Evolutionary conservation across 2,329 filamentous ascomycete genomes (phyloP).

Genomic region (Coniella lustricola): DNA sequence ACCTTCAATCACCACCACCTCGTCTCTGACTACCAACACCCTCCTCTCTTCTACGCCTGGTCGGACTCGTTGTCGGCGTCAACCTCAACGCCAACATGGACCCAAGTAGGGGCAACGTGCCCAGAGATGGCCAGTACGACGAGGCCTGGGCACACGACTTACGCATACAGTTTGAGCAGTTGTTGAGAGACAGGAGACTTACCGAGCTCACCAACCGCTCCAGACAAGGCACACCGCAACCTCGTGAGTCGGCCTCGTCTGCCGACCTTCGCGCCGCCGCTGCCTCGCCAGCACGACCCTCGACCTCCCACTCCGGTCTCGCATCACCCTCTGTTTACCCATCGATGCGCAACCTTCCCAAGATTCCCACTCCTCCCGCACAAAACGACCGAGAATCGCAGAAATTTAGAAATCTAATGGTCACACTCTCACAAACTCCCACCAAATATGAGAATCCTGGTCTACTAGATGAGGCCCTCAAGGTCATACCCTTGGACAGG

Average conservation of each 20-base stretch:
- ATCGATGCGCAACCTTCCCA: slow-evolving; percentile 43
- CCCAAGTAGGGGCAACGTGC: slow-evolving; percentile 18
- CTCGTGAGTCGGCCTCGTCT: slow-evolving; percentile 42
- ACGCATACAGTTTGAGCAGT: slow-evolving; percentile 75
- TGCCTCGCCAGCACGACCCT: slow-evolving; percentile 36
- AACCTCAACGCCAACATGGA: slow-evolving; percentile 24
- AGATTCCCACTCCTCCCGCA: slow-evolving; percentile 65
- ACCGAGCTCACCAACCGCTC: slow-evolving; percentile 68
- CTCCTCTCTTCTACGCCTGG: not conserved
- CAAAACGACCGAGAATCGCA: slow-evolving; percentile 57
- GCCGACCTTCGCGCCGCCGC: slow-evolving; percentile 37
- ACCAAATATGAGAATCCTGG: slow-evolving; percentile 96
- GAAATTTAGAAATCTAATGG: slow-evolving; percentile 74
- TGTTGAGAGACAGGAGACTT: slow-evolving; percentile 80
- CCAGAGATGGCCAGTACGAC: slow-evolving; percentile 42
- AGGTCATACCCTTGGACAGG: slow-evolving; percentile 77
- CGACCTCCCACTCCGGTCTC: slow-evolving; percentile 36
- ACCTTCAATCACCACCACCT: slow-evolving; percentile 1
- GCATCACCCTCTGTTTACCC: slow-evolving; percentile 38
- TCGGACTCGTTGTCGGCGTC: not conserved
- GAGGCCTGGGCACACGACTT: slow-evolving; percentile 74
- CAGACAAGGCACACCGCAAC: slow-evolving; percentile 51
- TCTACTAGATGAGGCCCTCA: slow-evolving; percentile 82
- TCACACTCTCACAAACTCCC: slow-evolving; percentile 80
- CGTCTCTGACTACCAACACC: not conserved